A percentile compares a stretch with the other conserved stretches of the same genome.
These are phyloP conservation scores for Physaria fendleri DNA, from an alignment of 345 rosid species.

Conservation along the genomic window DNA sequence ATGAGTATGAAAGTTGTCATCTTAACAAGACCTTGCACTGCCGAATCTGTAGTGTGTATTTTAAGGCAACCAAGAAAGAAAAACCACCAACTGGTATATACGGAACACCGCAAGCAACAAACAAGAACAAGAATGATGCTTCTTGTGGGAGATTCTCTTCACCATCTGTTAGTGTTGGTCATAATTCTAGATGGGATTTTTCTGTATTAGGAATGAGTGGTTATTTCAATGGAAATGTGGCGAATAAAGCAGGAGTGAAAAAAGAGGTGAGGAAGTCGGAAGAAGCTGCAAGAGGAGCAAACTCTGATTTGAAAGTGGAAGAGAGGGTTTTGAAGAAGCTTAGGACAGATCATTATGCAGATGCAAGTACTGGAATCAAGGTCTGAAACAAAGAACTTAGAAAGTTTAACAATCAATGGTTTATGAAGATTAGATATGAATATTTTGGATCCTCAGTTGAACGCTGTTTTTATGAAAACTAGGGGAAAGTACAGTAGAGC, in stretches of 20 bases:
- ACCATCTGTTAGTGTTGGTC: conserved; percentile 9
- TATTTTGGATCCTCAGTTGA: conserved; percentile 5
- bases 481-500: not conserved
- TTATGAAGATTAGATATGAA: not conserved
- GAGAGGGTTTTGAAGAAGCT: conserved; percentile 44
- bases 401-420: not conserved
- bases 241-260: conserved; percentile 33
- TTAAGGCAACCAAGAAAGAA: conserved; percentile 56
- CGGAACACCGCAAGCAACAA: conserved; percentile 16
- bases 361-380: conserved; percentile 12
- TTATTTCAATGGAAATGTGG: conserved; percentile 22
- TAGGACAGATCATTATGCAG: conserved; percentile 33
- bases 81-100: conserved; percentile 27
- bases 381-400: not conserved
- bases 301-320: conserved; percentile 19
- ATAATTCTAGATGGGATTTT: too few species aligned
- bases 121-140: conserved; percentile 13
- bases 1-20: conserved; percentile 46
- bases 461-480: too few species aligned
- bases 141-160: conserved; percentile 19
- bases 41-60: conserved; percentile 57
- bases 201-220: too few species aligned
- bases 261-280: conserved; percentile 19
- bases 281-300: conserved; percentile 17
- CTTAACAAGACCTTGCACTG: conserved; percentile 67